Evolutionary conservation across 2,329 filamentous ascomycete genomes (phyloP), one percentile per base, ranked within the genome.

Genomic region (Leptosphaerulina australis): DNA sequence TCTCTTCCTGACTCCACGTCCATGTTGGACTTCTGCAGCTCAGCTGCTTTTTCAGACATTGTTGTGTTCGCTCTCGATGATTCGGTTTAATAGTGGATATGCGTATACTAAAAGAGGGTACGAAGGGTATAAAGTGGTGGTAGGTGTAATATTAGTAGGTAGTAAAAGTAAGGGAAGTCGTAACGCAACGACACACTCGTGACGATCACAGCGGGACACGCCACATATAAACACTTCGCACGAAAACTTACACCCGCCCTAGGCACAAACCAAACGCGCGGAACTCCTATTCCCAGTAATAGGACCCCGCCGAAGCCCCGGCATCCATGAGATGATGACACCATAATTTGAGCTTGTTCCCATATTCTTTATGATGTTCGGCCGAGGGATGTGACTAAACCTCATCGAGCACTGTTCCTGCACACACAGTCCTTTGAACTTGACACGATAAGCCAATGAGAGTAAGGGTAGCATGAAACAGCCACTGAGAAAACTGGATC

Each of bases 1-100:
- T 66, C 60, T 43, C 55, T 62, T 34, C 69, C 70, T 14, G 68
- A 70, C 58, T 73, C 70, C 30, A 68, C 38, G 40, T 72, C 70
- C 38, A 51, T 55, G 15, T 46, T 56, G 47, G 45, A 37, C 22
- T 45, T 44, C 34, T 53, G 50, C 52, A 49, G 28, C 35, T 54
- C 56, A 35, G 44, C 46, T 17, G 56, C 56, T 36, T 64, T 64
- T 45, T 59, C 59, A 35, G 50, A 39, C 62, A 63, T 15, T 39
- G 14, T 44, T 21, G 14, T 41, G 17, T 24, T 45, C 12, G 35
- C 36, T 5, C 17, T 24, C 46, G 22, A 43, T 34, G 9, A n/a
- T 33, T 10, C 26, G 35, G 26, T 50, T 45, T 37, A 31, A 20
- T 35, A 11, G 5, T 43, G 29, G 17, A 34, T 22, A 26, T 24